phyloP scores from a whole-genome alignment of 2,329 filamentous ascomycete genomes.

The Venturia carpophila region DNA sequence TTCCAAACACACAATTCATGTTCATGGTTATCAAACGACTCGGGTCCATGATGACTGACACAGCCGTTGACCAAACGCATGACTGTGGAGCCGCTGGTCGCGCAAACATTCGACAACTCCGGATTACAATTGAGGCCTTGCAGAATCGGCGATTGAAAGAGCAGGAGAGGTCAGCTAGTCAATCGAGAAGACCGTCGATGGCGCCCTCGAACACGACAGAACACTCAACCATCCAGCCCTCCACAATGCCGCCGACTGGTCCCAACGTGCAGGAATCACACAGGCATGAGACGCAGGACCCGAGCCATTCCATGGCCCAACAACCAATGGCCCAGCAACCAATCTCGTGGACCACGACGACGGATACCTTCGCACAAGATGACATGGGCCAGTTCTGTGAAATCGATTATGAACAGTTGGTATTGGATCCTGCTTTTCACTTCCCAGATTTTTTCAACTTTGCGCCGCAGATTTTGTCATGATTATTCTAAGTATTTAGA shows the following conservation, averaged over 20 bases:
- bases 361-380: not conserved
- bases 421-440: not conserved
- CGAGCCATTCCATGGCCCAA: not conserved
- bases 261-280: not conserved
- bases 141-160: not conserved
- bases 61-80: not conserved
- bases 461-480: not conserved
- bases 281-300: not conserved
- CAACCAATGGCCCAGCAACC: not conserved
- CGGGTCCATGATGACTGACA: not conserved
- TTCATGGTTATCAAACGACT: not conserved
- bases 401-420: not conserved
- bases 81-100: conserved; percentile 6
- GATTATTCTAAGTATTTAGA: not conserved
- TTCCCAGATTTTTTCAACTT: not conserved
- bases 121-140: not conserved
- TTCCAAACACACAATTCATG: not conserved
- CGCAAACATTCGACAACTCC: not conserved
- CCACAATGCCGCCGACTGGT: not conserved
- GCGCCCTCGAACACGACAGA: not conserved
- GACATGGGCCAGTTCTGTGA: not conserved
- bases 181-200: not conserved
- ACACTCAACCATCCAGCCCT: not conserved
- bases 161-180: not conserved
- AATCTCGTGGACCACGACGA: not conserved